These are phyloP conservation scores for Acer negundo DNA, from an alignment of 345 rosid genomes.

Conservation along the genomic window DNA sequence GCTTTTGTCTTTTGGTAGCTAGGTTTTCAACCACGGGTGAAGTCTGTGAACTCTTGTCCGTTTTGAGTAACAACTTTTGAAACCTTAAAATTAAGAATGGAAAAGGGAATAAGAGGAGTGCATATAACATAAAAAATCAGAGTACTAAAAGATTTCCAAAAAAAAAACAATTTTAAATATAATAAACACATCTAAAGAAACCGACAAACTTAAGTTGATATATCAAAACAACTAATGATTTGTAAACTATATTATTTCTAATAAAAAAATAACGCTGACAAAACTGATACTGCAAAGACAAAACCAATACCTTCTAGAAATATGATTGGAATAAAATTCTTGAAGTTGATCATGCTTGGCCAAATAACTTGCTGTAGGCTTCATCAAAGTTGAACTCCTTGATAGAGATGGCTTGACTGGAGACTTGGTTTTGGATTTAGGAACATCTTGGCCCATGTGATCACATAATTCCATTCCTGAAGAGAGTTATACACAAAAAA, in stretches of 20 bases:
- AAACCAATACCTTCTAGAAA: conserved; percentile 44
- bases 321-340: conserved; percentile 38
- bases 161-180: neutral
- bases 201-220: neutral
- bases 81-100: conserved; percentile 37
- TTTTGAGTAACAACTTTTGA: conserved; percentile 33
- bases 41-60: conserved; percentile 36
- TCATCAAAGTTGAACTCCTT: conserved; percentile 64
- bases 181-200: neutral
- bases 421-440: conserved; percentile 23
- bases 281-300: conserved; percentile 3
- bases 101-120: neutral
- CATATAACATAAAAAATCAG: neutral
- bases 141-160: neutral
- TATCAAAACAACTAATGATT: conserved; percentile 7
- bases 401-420: conserved; percentile 29
- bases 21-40: conserved; percentile 38
- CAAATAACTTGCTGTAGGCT: conserved; percentile 84
- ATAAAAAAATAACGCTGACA: neutral
- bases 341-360: conserved; percentile 62
- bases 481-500: neutral
- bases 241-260: neutral
- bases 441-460: conserved; percentile 21
- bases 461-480: conserved; percentile 32
- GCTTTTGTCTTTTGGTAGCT: conserved; percentile 81